phyloP scores from a whole-genome alignment of 768 basidiomycete genomes.

The Tricholoma flavovirens region DNA sequence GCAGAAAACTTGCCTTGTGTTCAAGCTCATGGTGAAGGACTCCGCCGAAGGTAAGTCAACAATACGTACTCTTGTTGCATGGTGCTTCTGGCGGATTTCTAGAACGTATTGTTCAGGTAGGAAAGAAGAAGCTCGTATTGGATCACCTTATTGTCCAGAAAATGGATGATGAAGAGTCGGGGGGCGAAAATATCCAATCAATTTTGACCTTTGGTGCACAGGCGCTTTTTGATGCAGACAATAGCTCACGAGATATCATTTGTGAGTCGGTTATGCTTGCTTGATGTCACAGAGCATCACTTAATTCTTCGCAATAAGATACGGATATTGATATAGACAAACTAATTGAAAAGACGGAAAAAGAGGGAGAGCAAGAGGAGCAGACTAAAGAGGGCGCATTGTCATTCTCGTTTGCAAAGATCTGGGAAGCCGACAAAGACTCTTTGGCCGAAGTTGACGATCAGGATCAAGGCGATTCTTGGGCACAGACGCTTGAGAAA shows the following conservation, averaged over 20 bases:
- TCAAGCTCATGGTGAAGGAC: conserved; percentile 93
- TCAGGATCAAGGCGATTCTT: conserved; percentile 67
- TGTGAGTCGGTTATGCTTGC: conserved; percentile 40
- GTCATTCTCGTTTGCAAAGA: conserved; percentile 83
- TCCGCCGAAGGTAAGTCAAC: conserved; percentile 71
- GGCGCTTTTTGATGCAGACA: conserved; percentile 69
- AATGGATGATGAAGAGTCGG: conserved; percentile 78
- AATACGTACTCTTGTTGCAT: neutral
- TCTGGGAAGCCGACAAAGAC: conserved; percentile 83
- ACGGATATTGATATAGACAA: conserved; percentile 78
- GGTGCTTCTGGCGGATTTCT: conserved; percentile 4
- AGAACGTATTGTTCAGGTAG: conserved; percentile 90
- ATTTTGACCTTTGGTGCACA: conserved; percentile 88
- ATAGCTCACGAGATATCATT: conserved; percentile 56
- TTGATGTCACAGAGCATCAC: neutral
- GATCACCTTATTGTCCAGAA: conserved; percentile 96
- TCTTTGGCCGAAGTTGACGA: conserved; percentile 63
- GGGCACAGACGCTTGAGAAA: conserved; percentile 65
- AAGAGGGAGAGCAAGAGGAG: conserved; percentile 55
- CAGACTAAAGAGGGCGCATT: conserved; percentile 44
- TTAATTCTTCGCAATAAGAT: conserved; percentile 36
- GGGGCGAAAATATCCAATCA: conserved; percentile 75
- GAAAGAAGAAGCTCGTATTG: conserved; percentile 92
- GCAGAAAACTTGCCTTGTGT: conserved; percentile 88
- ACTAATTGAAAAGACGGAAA: conserved; percentile 81